These are phyloP conservation scores for Chaetomium sp. DNA, from an alignment of 2,329 filamentous ascomycete species.

Conservation along the genomic window DNA sequence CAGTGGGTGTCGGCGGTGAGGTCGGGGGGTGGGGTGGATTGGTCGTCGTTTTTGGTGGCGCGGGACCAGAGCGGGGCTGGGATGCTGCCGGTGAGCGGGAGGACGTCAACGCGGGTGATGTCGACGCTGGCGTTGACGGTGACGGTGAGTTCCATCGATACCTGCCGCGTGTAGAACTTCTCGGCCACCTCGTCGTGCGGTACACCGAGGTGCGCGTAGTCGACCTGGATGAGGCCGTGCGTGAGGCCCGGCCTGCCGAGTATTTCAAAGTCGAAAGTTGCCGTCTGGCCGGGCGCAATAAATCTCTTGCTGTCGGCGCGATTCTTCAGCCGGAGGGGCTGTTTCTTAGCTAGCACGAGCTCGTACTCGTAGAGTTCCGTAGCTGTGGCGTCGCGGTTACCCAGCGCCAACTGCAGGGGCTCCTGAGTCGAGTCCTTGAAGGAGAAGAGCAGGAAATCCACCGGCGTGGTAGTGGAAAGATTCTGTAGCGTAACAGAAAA, in stretches of 20 bases:
- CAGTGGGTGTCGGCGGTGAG: constrained; percentile 66
- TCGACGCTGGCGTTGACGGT: constrained; percentile 93
- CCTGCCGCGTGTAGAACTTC: constrained; percentile 80
- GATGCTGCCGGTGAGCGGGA: constrained; percentile 70
- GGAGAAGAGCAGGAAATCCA: constrained; percentile 83
- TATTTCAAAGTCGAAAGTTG: constrained; percentile 80
- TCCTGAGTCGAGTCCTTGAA: constrained; percentile 86
- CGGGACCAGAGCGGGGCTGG: constrained; percentile 61
- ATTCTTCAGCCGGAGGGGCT: constrained; percentile 62
- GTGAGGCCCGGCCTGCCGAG: constrained; percentile 84
- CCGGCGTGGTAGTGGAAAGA: constrained; percentile 66
- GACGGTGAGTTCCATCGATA: constrained; percentile 77
- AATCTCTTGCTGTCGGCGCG: constrained; percentile 55
- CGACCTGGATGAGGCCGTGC: constrained; percentile 75
- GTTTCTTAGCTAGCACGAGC: constrained; percentile 72
- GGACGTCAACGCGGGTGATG: constrained; percentile 74
- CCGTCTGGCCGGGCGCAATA: constrained; percentile 68
- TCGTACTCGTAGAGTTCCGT: constrained; percentile 86
- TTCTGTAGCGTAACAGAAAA: constrained; percentile 85
- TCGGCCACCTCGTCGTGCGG: constrained; percentile 67
- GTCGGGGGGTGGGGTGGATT: constrained; percentile 38
- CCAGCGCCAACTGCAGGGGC: constrained; percentile 73
- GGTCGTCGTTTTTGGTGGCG: constrained; percentile 34
- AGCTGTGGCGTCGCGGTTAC: constrained; percentile 73
- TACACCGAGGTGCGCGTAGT: constrained; percentile 81